Base-by-base conservation (phyloP, 2,329 filamentous ascomycete species). In the Aspergillus latus region DNA sequence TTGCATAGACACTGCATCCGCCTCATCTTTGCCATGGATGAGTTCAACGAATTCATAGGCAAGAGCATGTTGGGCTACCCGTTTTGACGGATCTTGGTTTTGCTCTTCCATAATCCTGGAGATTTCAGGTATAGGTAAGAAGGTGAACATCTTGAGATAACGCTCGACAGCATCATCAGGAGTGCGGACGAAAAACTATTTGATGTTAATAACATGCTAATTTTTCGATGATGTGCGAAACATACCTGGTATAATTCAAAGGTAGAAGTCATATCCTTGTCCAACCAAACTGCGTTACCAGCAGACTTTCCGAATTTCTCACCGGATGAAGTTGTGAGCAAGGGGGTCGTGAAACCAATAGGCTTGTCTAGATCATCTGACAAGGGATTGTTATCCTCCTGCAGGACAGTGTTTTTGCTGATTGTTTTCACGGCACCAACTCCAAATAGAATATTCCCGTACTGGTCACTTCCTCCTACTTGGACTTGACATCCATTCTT, bases 391-490 rank as follows among this genome's bases (percentile, higher is more conserved):
- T 72, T 72, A 2, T 74, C 65, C 39, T 79, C 65, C 54, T 79
- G 66, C 6, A 67, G 54, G 29, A 61, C 62, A 50, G 70, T 69
- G 48, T 72, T 71, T 42, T 82, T 81, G 52, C 87, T 83, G 43
- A 93, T 86, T 53, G 87, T 80, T 72, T 92, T 93, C 66, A 97
- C 83, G 2, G 89, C 84, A 58, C 97, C 90, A 68, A 94, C 88
- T 48, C 94, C 94, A 10, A 92, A 87, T 29, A 95, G 83, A 62
- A 99, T 97, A 74, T 99, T 99, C 60, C 94, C 94, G 70, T 88
- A 97, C 76, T 99, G 94, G 70, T 99, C 94, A 5, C 92, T 92
- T 39, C 94, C 94, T 56, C 94, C 94, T 51, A 99, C 90, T 75
- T 99, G 92, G 70, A 97, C 83, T 68, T 92, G 88, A 8, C 92